Conservation (phyloP, 75 land plant species). For the Cupressus sempervirens region DNA sequence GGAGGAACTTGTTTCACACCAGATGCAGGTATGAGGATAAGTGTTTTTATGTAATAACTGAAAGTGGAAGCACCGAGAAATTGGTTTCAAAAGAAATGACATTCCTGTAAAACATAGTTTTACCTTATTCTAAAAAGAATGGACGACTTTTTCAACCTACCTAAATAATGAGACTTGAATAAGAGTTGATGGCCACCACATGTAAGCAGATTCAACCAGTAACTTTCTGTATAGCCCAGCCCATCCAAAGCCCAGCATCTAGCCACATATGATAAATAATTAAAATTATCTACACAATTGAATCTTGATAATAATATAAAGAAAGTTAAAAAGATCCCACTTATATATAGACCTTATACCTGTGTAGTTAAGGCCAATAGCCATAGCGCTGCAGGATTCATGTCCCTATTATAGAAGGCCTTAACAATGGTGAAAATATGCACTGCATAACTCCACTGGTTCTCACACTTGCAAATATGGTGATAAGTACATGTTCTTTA, state of each 20-base stretch:
- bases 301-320: too few relatives aligned
- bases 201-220: slow-evolving; percentile 65
- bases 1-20: too few relatives aligned
- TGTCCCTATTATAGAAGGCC: slow-evolving; percentile 47
- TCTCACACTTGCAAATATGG: slow-evolving; percentile 73
- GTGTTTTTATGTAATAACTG: too few relatives aligned
- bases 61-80: too few relatives aligned
- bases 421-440: slow-evolving; percentile 55
- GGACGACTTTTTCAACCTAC: slow-evolving; percentile 19
- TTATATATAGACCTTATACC: slow-evolving; percentile 11
- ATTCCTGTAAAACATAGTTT: too few relatives aligned
- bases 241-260: slow-evolving; percentile 84
- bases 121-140: too few relatives aligned
- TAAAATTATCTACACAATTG: too few relatives aligned
- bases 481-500: slow-evolving; percentile 82
- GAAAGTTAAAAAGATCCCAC: too few relatives aligned
- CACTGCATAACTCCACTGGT: slow-evolving; percentile 51
- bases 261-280: not conserved
- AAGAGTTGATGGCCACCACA: slow-evolving; percentile 82
- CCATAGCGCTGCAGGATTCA: slow-evolving; percentile 33
- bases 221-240: slow-evolving; percentile 56
- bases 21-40: too few relatives aligned
- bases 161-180: slow-evolving; percentile 66
- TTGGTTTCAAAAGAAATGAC: too few relatives aligned
- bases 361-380: slow-evolving; percentile 31